A percentile compares a stretch with the other conserved stretches of the same genome.
These are phyloP conservation scores for Sordariomycetes sp. DNA, from an alignment of 2,329 filamentous ascomycete genomes.

Conservation along the genomic window DNA sequence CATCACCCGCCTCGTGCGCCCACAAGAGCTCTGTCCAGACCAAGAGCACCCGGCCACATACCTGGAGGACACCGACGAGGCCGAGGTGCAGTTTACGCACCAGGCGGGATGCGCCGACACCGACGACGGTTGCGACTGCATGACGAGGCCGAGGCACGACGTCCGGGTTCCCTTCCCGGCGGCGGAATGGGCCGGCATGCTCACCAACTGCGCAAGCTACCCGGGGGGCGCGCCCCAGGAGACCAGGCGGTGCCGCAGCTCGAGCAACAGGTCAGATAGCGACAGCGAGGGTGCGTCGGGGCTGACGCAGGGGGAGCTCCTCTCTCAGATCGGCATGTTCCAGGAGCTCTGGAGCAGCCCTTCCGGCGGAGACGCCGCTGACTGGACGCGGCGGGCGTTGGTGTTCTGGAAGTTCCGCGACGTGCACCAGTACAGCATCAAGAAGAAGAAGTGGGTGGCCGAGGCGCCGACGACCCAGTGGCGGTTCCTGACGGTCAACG, in stretches of 20 bases:
- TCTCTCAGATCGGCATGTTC: constrained; percentile 54
- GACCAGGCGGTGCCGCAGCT: constrained; percentile 24
- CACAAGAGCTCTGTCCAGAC: constrained; percentile 37
- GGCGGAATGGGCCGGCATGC: constrained; percentile 45
- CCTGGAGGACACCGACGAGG: constrained; percentile 36
- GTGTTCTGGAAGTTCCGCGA: constrained; percentile 53
- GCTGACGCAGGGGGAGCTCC: constrained; percentile 27
- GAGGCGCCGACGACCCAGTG: constrained; percentile 22
- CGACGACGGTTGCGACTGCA: constrained; percentile 39
- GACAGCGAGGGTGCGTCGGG: constrained; percentile 4
- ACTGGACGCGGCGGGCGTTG: constrained; percentile 48
- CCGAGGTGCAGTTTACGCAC: constrained; percentile 36
- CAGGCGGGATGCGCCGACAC: constrained; percentile 38
- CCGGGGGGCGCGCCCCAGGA: constrained; percentile 27
- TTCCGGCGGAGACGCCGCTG: constrained; percentile 18
- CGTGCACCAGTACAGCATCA: constrained; percentile 28
- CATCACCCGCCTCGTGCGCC: constrained; percentile 45
- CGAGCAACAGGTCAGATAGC: constrained; percentile 18
- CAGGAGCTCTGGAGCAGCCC: constrained; percentile 51
- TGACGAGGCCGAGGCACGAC: constrained; percentile 32
- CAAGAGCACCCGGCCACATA: constrained; percentile 27
- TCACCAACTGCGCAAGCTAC: constrained; percentile 45
- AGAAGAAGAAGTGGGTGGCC: constrained; percentile 5
- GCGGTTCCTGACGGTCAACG: constrained; percentile 51
- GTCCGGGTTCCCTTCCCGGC: constrained; percentile 48